Evolutionary conservation across 1,284 basidiomycete species (phyloP), one percentile per base, ranked within the genome.

Genomic region (Wolfiporia cocos): DNA sequence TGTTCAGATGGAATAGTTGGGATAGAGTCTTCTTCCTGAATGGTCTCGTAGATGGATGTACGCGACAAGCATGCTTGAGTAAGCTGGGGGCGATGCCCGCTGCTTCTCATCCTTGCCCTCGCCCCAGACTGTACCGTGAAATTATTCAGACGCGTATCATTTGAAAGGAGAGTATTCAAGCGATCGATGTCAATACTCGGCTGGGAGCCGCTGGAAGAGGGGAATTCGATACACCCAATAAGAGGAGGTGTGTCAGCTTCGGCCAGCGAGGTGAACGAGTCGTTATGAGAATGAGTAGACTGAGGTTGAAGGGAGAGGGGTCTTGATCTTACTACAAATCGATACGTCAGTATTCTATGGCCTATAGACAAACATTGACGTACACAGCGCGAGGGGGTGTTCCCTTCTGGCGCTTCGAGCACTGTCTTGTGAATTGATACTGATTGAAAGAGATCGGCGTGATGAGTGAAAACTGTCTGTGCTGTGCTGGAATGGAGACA

Each of bases 41-140:
- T 89, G 0, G 81, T 87, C 56, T 87, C 85, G 47, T 86, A 87
- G 1, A 86, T 70, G 0, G 86, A 88, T 0, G 77, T 67, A 3
- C 81, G 70, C 9, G 82, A 82, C 11, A 72, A 71, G 19, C 73
- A 74, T 34, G 73, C 70, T 41, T 78, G 71, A 10, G 84, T 86
- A 37, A 77, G 72, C 3, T 81, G 74, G 38, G 81, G 78, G 37
- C 79, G 79, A 57, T 86, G 84, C 5, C 82, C 81, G 33, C 74
- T 70, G 1, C 81, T 80, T 14, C 74, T 70, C 28, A 76, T 69
- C 15, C 77, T 68, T 14, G 74, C 43, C 22, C 59, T 49, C 15
- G 54, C 44, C 23, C 62, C 51, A 26, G 53, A 48, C 26, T 58
- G 18, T 53, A 70, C 17, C 66, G 66, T 39, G 31, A 61, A 36